These are phyloP conservation scores for Sarcocystis neurona DNA, from an alignment of 169 alveolate genomes.

Conservation along the genomic window DNA sequence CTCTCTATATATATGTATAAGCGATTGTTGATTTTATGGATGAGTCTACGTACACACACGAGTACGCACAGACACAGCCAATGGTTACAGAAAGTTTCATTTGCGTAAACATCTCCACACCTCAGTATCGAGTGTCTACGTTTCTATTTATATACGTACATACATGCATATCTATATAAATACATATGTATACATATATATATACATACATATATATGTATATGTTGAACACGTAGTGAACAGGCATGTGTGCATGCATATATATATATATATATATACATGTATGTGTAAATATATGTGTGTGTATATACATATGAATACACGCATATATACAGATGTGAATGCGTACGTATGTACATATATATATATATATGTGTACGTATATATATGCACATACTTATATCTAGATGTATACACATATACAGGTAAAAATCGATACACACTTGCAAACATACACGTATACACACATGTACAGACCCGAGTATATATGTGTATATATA, in stretches of 20 bases:
- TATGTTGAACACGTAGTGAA: too few relatives aligned
- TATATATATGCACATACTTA: background rate
- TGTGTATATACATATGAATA: too few relatives aligned
- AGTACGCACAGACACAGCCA: background rate
- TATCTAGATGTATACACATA: background rate
- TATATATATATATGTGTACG: background rate
- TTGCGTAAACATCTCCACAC: conserved; percentile 2
- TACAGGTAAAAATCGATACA: background rate
- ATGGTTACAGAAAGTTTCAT: background rate
- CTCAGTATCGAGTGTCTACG: background rate
- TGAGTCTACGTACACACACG: background rate
- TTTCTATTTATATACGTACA: background rate
- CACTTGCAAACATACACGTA: background rate
- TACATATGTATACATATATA: too few relatives aligned
- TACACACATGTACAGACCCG: too few relatives aligned
- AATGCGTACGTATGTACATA: background rate
- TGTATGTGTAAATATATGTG: too few relatives aligned
- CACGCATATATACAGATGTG: background rate
- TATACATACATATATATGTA: too few relatives aligned
- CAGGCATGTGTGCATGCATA: too few relatives aligned
- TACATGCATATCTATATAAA: background rate
- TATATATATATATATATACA: background rate
- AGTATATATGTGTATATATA: background rate
- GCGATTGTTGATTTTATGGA: too few relatives aligned
- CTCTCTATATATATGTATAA: background rate